Percentiles rank a stretch among this genome's conserved stretches.
Conservation (phyloP, 345 rosid genomes). For the Geranium rotundifolium region DNA sequence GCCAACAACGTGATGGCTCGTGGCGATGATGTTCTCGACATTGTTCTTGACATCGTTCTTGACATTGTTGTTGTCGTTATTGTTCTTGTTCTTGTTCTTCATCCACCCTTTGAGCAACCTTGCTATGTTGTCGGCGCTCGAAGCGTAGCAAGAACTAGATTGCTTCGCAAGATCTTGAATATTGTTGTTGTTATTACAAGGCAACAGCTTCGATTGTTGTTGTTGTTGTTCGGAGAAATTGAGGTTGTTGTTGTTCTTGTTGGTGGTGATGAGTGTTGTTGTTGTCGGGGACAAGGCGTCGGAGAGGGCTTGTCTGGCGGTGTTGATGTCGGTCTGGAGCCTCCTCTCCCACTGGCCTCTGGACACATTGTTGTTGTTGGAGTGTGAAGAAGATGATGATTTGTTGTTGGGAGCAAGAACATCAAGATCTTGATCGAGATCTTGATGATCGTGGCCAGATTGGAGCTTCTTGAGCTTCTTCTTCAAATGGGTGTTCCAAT, state of each 20-base stretch:
- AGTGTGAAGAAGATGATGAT: background rate
- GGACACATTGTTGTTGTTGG: constrained; percentile 1
- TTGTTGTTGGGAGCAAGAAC: background rate
- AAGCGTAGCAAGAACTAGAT: constrained; percentile 12
- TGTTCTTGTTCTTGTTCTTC: constrained; percentile 4
- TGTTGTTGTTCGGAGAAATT: no score
- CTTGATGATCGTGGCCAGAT: constrained; percentile 4
- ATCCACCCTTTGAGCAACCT: constrained; percentile 34
- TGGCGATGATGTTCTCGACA: no score
- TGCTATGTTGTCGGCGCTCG: constrained; percentile 32
- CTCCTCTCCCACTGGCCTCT: constrained; percentile 47
- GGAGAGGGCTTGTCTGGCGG: constrained; percentile 30
- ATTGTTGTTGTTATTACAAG: no score
- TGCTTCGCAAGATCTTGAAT: background rate
- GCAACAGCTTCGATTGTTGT: background rate
- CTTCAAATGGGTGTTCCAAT: constrained; percentile 43
- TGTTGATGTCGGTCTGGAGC: constrained; percentile 36
- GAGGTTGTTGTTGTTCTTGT: background rate
- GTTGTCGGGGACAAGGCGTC: constrained; percentile 24
- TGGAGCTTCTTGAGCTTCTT: constrained; percentile 30
- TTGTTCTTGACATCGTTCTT: no score
- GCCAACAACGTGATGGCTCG: background rate
- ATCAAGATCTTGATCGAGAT: no score
- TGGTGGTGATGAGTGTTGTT: constrained; percentile 2
- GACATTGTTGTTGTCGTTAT: no score